Evolutionary conservation across 1,284 basidiomycete genomes (phyloP).

Genomic region (Gomphus sp.): DNA sequence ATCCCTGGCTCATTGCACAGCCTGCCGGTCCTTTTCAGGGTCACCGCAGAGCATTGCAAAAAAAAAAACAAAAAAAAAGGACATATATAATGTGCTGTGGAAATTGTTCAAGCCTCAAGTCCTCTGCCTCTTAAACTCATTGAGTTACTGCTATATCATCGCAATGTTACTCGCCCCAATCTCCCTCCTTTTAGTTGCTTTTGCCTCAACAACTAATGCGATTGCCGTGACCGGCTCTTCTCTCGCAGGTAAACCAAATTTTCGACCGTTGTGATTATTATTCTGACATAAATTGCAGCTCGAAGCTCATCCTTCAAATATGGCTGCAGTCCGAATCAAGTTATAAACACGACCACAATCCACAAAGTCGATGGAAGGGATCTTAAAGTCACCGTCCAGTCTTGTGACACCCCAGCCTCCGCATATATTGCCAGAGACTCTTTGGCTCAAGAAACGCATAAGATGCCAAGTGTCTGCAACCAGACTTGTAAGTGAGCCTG

Average conservation of each 20-base stretch:
- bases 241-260: neutral
- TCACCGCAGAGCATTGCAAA: no score
- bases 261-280: neutral
- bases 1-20: no score
- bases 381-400: neutral
- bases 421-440: neutral
- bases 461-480: neutral
- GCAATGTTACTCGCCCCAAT: neutral
- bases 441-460: neutral
- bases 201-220: neutral
- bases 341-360: neutral
- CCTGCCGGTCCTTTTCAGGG: no score
- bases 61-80: no score
- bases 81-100: no score
- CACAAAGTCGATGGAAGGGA: neutral
- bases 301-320: neutral
- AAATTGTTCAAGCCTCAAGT: conserved; percentile 61
- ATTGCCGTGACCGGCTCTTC: neutral
- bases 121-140: conserved; percentile 83
- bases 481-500: neutral
- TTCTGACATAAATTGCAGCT: neutral
- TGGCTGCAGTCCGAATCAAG: neutral
- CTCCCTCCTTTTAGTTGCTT: neutral
- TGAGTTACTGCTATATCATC: neutral
- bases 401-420: neutral